A percentile compares a stretch with the other conserved stretches of the same genome.
These are phyloP conservation scores for Quercus ilex DNA, from an alignment of 306 rosid genomes.

Conservation along the genomic window DNA sequence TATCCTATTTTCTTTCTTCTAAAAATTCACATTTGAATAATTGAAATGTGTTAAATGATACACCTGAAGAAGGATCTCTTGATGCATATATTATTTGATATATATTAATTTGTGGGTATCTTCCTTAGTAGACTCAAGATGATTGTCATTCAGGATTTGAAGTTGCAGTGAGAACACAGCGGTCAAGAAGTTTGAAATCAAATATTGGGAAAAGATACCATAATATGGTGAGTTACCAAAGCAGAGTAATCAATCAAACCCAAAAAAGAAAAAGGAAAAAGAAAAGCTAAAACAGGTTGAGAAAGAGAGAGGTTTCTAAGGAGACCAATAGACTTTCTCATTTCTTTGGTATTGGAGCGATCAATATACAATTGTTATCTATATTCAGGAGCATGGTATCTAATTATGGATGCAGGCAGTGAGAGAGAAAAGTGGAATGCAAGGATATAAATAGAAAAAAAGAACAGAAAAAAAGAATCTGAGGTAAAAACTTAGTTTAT, in stretches of 20 bases:
- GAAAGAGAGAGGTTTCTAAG: not conserved
- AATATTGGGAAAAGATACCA: not conserved
- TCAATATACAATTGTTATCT: not conserved
- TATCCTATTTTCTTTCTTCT: not conserved
- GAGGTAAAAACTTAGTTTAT: not conserved
- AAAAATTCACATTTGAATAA: not conserved
- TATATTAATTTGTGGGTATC: not conserved
- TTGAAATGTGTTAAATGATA: not conserved
- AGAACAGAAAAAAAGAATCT: no score
- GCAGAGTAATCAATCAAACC: not conserved
- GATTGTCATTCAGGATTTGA: conserved; percentile 1
- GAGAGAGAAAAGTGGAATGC: not conserved
- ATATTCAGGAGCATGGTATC: not conserved
- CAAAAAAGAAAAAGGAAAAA: not conserved
- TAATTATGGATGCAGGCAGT: not conserved
- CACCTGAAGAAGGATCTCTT: not conserved
- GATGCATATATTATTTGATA: not conserved
- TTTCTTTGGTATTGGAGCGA: not conserved
- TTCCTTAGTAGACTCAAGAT: not conserved
- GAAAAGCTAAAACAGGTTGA: not conserved
- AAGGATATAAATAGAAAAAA: not conserved
- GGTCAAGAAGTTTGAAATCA: not conserved
- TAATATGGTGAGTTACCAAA: not conserved
- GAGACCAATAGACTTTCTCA: not conserved
- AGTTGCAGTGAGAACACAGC: not conserved